Conservation (phyloP, 345 rosid species). For the Gossypium mustelinum region DNA sequence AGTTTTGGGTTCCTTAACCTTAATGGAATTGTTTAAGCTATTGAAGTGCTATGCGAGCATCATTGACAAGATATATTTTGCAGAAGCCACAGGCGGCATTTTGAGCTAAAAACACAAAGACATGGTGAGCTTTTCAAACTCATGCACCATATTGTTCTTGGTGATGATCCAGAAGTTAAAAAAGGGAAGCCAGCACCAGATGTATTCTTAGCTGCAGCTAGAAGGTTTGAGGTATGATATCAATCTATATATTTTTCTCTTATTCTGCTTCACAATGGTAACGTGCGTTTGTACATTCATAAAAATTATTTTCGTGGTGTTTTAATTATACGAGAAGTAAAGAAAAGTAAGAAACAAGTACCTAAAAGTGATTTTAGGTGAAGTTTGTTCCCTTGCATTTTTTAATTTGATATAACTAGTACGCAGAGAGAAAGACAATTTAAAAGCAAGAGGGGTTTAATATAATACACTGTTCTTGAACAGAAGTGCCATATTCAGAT, state of each 20-base stretch:
- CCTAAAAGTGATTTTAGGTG: neutral
- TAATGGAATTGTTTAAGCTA: neutral
- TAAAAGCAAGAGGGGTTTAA: neutral
- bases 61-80: constrained; percentile 13
- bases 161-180: constrained; percentile 95
- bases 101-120: constrained; percentile 70
- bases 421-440: neutral
- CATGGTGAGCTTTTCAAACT: constrained; percentile 74
- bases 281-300: neutral
- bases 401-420: neutral
- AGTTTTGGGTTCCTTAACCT: neutral
- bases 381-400: neutral
- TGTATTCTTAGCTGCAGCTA: constrained; percentile 78
- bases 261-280: neutral
- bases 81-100: constrained; percentile 80
- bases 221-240: constrained; percentile 73
- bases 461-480: neutral
- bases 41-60: neutral
- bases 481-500: neutral
- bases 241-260: neutral
- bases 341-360: neutral
- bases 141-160: constrained; percentile 91
- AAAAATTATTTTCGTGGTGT: neutral
- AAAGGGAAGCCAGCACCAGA: constrained; percentile 92
- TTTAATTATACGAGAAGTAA: neutral